A percentile compares a stretch with the other conserved stretches of the same genome.
Evolutionary conservation across 2,329 filamentous ascomycete genomes (phyloP).

Genomic region (Monilinia laxa): DNA sequence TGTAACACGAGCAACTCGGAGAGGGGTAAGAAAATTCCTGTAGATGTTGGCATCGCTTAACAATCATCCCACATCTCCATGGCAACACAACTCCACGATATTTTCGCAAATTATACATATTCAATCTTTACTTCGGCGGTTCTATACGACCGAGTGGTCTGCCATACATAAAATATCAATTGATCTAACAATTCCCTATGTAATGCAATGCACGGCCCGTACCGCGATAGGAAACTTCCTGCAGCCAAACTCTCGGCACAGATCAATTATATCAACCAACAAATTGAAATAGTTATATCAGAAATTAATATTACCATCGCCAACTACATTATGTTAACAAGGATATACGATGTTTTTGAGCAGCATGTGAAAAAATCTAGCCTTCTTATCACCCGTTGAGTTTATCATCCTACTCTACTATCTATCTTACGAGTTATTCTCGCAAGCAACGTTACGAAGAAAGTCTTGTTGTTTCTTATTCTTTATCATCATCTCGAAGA

Average conservation of each 20-base stretch:
- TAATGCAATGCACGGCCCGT: slow-evolving; percentile 21
- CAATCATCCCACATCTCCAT: slow-evolving; percentile 6
- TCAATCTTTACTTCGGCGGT: slow-evolving; percentile 12
- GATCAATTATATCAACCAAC: not conserved
- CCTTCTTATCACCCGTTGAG: not conserved
- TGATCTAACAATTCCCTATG: slow-evolving; percentile 12
- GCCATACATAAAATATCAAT: slow-evolving; percentile 18
- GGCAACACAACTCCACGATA: slow-evolving; percentile 6
- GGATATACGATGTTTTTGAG: slow-evolving; percentile 7
- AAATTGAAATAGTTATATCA: not conserved
- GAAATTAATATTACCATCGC: not conserved
- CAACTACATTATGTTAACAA: slow-evolving; percentile 5
- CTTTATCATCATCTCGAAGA: not conserved
- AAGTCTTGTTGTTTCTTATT: not conserved
- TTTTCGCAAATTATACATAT: not conserved
- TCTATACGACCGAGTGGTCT: slow-evolving; percentile 20
- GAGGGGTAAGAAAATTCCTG: not conserved
- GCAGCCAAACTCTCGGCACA: slow-evolving; percentile 14
- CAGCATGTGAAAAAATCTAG: not conserved
- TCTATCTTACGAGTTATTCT: slow-evolving; percentile 9
- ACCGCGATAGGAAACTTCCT: slow-evolving; percentile 19
- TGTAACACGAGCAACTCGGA: not conserved
- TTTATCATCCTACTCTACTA: slow-evolving; percentile 4
- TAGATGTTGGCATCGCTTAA: slow-evolving; percentile 5
- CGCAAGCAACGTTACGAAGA: slow-evolving; percentile 16